phyloP scores from a whole-genome alignment of 2,329 filamentous ascomycete genomes.

The Colletotrichum simmondsii region DNA sequence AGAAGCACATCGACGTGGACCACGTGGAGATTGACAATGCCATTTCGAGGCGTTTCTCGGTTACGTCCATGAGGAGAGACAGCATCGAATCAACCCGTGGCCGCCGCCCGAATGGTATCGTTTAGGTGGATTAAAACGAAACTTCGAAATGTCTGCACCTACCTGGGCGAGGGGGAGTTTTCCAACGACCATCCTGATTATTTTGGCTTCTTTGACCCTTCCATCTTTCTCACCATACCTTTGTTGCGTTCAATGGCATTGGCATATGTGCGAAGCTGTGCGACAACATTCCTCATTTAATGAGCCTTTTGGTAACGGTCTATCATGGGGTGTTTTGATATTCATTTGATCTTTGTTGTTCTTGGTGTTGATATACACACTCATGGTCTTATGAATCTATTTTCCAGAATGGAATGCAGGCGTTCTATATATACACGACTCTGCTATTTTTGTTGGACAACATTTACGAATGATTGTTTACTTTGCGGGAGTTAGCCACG shows the following conservation, averaged over 20 bases:
- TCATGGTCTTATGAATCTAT: background rate
- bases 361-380: background rate
- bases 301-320: background rate
- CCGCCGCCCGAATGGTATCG: constrained; percentile 3
- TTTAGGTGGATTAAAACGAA: background rate
- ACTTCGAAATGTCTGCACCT: background rate
- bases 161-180: background rate
- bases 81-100: constrained; percentile 21
- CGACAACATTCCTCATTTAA: background rate
- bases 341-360: background rate
- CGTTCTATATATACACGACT: constrained; percentile 6
- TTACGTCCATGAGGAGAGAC: constrained; percentile 18
- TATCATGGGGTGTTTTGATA: background rate
- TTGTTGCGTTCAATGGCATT: constrained; percentile 6
- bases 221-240: background rate
- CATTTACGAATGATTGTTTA: background rate
- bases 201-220: background rate
- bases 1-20: constrained; percentile 37
- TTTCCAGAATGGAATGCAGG: constrained; percentile 1
- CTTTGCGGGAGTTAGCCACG: background rate
- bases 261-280: constrained; percentile 2
- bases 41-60: constrained; percentile 13
- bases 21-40: constrained; percentile 35
- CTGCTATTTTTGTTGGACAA: background rate
- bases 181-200: background rate